These are phyloP conservation scores for Monosporascus sp. DNA, from an alignment of 2,329 filamentous ascomycete species.

Conservation along the genomic window DNA sequence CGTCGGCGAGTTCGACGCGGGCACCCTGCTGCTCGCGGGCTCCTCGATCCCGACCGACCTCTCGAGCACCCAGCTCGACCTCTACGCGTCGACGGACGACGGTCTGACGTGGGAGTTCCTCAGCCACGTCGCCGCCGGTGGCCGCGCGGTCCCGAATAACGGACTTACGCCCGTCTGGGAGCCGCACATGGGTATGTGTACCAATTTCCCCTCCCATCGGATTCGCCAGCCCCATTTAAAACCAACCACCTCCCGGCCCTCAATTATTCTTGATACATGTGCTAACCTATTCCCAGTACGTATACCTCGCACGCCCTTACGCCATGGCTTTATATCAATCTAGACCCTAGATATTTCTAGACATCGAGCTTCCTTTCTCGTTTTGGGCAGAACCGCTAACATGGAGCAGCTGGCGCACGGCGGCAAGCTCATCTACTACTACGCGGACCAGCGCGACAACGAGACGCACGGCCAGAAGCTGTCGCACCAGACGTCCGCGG, in stretches of 20 bases:
- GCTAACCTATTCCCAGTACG: too few relatives aligned
- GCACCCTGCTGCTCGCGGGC: slow-evolving; percentile 58
- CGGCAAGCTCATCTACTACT: slow-evolving; percentile 59
- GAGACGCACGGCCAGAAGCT: slow-evolving; percentile 60
- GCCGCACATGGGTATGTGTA: slow-evolving; percentile 47
- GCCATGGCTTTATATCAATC: too few relatives aligned
- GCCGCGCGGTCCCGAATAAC: slow-evolving; percentile 57
- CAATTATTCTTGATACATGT: too few relatives aligned
- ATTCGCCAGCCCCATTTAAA: too few relatives aligned
- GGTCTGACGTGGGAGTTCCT: slow-evolving; percentile 63
- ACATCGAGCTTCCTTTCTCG: too few relatives aligned
- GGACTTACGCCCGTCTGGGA: slow-evolving; percentile 68
- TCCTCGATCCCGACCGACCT: slow-evolving; percentile 56
- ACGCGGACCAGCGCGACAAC: slow-evolving; percentile 65
- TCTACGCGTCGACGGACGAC: slow-evolving; percentile 59
- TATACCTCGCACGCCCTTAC: too few relatives aligned
- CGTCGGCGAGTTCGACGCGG: slow-evolving; percentile 53
- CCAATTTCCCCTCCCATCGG: too few relatives aligned
- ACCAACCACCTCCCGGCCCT: too few relatives aligned
- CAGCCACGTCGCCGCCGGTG: slow-evolving; percentile 59
- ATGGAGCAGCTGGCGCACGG: slow-evolving; percentile 40
- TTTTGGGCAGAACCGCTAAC: too few relatives aligned
- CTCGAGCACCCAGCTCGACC: slow-evolving; percentile 60
- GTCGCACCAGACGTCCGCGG: slow-evolving; percentile 55
- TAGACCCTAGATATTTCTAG: too few relatives aligned